Base-by-base conservation (phyloP, 345 rosid genomes). In the Boechera retrofracta region DNA sequence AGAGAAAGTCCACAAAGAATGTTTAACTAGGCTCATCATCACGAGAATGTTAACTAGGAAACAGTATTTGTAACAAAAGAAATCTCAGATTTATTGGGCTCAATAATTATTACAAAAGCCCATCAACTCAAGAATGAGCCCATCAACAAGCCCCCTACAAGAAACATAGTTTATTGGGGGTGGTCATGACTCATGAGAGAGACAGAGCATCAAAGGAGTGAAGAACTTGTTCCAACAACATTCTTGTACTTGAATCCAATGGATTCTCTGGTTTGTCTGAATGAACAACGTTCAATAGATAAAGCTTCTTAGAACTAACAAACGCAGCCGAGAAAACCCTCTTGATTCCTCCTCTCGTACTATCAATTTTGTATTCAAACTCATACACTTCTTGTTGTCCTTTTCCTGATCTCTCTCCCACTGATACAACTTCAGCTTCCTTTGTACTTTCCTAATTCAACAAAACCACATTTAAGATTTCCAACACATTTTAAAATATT, bases 291-390 rank as follows among this genome's bases (percentile, higher is more conserved):
- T 91, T 91, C 51, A 94, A 72, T 35, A 90, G 85, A 80, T 87
- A 90, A 58, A 94, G 91, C 82, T 89, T 94, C 72, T 80, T 87
- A 7, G 89, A 87, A 71, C 87, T 81, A 60, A 94, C 97, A 74
- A 94, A 91, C 18, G 87, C 96, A 38, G 98, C 97, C 2, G 89
- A 89, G 77, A 94, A 91, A 47, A 94, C 80, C 79, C 93, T 87
- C 85, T 89, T 90, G 78, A 89, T 78, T 44, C 97, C 97, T 73
- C 97, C 97, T 81, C 98, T 86, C 10, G 84, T 88, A 67, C 94
- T 91, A 78, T 94, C 95, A 28, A 90, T 75, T 77, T 64, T 85
- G 84, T 91, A 94, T 84, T 91, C 96, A 53, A 94, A 85, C 67
- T 94, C 97, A 12, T 91, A 94, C 1, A 90, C 89, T 77, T 86